Percentiles rank a stretch among this genome's conserved stretches.
Evolutionary conservation across 768 basidiomycete species (phyloP).

Genomic region (Mycena alexandri): DNA sequence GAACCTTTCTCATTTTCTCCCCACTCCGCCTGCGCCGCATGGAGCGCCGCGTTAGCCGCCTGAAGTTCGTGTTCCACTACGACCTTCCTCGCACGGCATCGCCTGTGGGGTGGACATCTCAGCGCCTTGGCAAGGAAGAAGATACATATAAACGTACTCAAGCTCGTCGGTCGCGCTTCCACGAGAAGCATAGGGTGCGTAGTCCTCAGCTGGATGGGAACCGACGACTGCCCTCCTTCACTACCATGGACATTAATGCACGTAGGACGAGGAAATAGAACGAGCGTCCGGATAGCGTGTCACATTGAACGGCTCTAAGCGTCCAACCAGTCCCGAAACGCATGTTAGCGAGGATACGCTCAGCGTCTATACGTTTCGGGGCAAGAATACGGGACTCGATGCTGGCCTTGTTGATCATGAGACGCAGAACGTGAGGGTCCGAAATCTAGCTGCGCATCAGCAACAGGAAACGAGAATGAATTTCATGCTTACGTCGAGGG

Average conservation of each 20-base stretch:
- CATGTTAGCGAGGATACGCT: slow-evolving; percentile 60
- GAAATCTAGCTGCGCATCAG: slow-evolving; percentile 67
- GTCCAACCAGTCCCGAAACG: slow-evolving; percentile 74
- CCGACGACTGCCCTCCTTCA: slow-evolving; percentile 36
- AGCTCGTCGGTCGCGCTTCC: slow-evolving; percentile 25
- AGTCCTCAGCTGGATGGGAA: slow-evolving; percentile 12
- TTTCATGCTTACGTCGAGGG: slow-evolving; percentile 73
- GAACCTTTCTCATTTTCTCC: slow-evolving; percentile 44
- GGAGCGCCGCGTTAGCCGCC: slow-evolving; percentile 43
- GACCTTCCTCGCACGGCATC: slow-evolving; percentile 56
- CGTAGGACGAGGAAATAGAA: background rate
- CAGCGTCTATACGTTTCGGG: slow-evolving; percentile 71
- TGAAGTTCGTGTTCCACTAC: slow-evolving; percentile 54
- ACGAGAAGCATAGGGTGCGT: slow-evolving; percentile 33
- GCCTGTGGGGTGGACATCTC: slow-evolving; percentile 48
- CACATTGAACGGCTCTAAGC: slow-evolving; percentile 71
- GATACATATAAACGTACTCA: slow-evolving; percentile 12
- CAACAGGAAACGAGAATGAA: slow-evolving; percentile 7
- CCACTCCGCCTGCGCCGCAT: slow-evolving; percentile 47
- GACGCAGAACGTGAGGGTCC: slow-evolving; percentile 79
- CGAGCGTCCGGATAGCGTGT: slow-evolving; percentile 71
- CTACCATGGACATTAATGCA: slow-evolving; percentile 9
- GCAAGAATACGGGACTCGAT: slow-evolving; percentile 85
- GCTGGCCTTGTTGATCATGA: slow-evolving; percentile 78
- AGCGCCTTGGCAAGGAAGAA: background rate